Evolutionary conservation across 495 filamentous ascomycete species (phyloP).

Genomic region (Penicillium malachiteum): DNA sequence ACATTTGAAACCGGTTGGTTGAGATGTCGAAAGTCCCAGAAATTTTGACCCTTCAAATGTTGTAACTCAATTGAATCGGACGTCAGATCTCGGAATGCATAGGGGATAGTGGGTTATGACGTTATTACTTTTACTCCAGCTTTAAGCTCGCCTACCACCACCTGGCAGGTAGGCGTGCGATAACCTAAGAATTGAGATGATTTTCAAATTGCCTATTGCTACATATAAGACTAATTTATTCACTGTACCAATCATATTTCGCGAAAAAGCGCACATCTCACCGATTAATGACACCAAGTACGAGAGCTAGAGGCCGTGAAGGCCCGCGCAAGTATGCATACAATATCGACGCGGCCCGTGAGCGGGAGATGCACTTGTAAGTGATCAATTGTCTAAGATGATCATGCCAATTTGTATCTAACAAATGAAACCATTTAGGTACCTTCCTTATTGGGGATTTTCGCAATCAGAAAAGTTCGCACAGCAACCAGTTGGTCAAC

Average conservation of each 20-base stretch:
- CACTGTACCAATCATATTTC: too few species aligned
- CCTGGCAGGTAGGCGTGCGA: background rate
- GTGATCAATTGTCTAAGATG: background rate
- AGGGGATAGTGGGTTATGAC: background rate
- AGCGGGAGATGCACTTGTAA: conserved; percentile 22
- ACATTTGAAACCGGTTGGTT: too few species aligned
- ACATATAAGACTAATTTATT: too few species aligned
- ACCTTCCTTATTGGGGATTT: conserved; percentile 20
- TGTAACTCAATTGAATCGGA: too few species aligned
- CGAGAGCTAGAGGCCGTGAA: background rate
- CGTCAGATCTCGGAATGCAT: background rate
- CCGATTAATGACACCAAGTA: background rate
- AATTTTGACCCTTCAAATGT: too few species aligned
- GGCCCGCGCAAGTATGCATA: conserved; percentile 19
- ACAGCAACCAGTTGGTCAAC: conserved; percentile 11
- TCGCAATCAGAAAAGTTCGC: conserved; percentile 16
- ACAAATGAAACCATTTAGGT: background rate
- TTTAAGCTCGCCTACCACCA: background rate
- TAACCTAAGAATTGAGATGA: too few species aligned
- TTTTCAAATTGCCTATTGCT: too few species aligned
- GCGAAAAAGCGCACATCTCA: background rate
- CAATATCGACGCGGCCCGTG: conserved; percentile 18
- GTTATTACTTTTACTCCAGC: background rate
- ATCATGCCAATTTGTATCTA: too few species aligned
- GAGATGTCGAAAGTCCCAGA: too few species aligned